These are phyloP conservation scores for Candida qinlingensis DNA, from an alignment of 805 yeast genomes.

Conservation along the genomic window DNA sequence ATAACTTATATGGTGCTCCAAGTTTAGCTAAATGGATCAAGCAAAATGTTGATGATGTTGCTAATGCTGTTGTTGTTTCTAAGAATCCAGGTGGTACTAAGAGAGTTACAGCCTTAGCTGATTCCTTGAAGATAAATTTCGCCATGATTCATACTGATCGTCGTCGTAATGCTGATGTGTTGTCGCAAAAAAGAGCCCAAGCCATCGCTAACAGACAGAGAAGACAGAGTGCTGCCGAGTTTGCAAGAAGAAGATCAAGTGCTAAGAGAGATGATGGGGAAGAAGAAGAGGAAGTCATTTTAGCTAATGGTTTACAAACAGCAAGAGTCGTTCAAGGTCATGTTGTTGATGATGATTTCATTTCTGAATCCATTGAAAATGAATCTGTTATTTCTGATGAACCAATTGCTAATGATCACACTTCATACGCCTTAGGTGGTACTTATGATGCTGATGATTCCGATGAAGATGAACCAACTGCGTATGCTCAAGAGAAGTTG, in stretches of 20 bases:
- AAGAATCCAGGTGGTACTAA: constrained; percentile 99
- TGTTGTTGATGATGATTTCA: constrained; percentile 83
- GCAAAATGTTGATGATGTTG: constrained; percentile 80
- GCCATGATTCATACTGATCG: constrained; percentile 99
- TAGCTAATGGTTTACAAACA: constrained; percentile 81
- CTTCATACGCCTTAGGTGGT: constrained; percentile 68
- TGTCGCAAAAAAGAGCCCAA: constrained; percentile 32
- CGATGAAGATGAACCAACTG: constrained; percentile 69
- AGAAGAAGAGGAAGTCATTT: constrained; percentile 61
- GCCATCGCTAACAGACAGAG: constrained; percentile 24
- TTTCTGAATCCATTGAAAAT: constrained; percentile 28
- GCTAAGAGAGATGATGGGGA: constrained; percentile 42
- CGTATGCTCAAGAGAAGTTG: constrained; percentile 57
- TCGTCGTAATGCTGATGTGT: constrained; percentile 73
- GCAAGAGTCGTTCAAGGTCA: constrained; percentile 97
- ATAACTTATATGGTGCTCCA: constrained; percentile 94
- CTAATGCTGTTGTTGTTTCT: constrained; percentile 92
- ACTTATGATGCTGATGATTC: constrained; percentile 76
- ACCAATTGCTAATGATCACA: constrained; percentile 22
- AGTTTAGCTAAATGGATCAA: constrained; percentile 94
- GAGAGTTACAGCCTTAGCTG: constrained; percentile 97
- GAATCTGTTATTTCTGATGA: constrained; percentile 29
- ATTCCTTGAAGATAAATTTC: constrained; percentile 87
- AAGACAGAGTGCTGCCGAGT: constrained; percentile 40
- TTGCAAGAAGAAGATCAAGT: constrained; percentile 39